Evolutionary conservation across 2,329 filamentous ascomycete genomes (phyloP).

Genomic region (Stachybotrys elegans): DNA sequence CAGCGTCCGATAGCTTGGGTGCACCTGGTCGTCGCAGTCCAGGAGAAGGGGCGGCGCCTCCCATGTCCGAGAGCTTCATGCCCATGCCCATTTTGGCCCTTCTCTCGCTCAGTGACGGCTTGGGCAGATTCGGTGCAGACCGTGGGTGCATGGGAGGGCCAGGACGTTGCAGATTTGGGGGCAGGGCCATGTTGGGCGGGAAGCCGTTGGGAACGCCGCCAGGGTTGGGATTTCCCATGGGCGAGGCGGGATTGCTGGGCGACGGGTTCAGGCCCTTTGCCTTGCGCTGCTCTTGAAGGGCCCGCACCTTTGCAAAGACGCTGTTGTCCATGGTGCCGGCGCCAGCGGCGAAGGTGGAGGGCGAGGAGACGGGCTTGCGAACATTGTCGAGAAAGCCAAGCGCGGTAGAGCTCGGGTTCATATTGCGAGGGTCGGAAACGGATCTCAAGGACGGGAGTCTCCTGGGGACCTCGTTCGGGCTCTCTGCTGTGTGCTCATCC

Average conservation of each 20-base stretch:
- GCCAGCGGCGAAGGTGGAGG: conserved; percentile 27
- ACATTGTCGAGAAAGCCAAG: conserved; percentile 69
- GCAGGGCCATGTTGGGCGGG: conserved; percentile 37
- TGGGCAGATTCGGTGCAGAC: conserved; percentile 48
- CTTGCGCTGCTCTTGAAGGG: conserved; percentile 41
- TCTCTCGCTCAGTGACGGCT: conserved; percentile 61
- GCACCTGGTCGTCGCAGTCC: conserved; percentile 26
- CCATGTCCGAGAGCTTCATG: conserved; percentile 56
- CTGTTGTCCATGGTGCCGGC: conserved; percentile 31
- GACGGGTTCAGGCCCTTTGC: conserved; percentile 34
- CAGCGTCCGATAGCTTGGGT: conserved; percentile 39
- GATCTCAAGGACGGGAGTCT: conserved; percentile 56
- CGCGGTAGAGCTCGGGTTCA: conserved; percentile 81
- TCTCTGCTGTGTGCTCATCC: conserved; percentile 31
- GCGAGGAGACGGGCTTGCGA: conserved; percentile 43
- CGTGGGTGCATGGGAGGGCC: conserved; percentile 43
- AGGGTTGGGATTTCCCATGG: conserved; percentile 25
- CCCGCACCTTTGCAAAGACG: conserved; percentile 43
- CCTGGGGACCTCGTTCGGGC: conserved; percentile 33
- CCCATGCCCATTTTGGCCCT: conserved; percentile 40
- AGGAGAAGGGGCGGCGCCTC: conserved; percentile 18
- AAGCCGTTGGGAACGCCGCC: conserved; percentile 36
- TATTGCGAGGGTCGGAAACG: conserved; percentile 54
- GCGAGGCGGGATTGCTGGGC: conserved; percentile 21
- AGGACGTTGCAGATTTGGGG: conserved; percentile 36